Evolutionary conservation across 306 rosid species (phyloP).

Genomic region (Styphnolobium japonicum): DNA sequence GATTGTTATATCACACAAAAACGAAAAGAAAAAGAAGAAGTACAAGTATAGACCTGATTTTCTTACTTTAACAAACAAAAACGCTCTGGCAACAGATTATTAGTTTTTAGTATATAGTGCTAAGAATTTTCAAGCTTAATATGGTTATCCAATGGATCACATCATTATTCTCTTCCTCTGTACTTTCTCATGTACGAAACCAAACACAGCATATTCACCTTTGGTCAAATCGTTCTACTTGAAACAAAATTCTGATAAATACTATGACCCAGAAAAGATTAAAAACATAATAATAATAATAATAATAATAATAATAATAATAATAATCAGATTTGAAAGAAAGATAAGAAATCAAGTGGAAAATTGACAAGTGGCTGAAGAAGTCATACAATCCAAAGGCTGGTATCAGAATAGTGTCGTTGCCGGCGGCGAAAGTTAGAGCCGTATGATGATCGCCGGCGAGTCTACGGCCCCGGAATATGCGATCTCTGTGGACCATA

Average conservation of each 20-base stretch:
- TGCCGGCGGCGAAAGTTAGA: slow-evolving; percentile 57
- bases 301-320: too few species aligned
- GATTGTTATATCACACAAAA: neutral
- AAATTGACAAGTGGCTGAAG: neutral
- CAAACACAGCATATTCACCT: slow-evolving; percentile 6
- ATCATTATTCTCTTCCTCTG: neutral
- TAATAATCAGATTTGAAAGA: neutral
- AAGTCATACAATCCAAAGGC: slow-evolving; percentile 60
- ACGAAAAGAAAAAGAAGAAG: neutral
- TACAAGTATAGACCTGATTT: neutral
- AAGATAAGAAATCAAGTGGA: neutral
- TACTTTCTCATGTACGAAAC: neutral
- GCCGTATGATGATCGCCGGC: slow-evolving; percentile 31
- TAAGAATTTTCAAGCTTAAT: neutral
- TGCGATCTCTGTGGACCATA: slow-evolving; percentile 64
- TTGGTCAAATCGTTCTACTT: neutral
- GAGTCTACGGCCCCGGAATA: slow-evolving; percentile 58
- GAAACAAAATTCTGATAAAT: neutral
- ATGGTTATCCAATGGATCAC: neutral
- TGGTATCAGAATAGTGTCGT: slow-evolving; percentile 37
- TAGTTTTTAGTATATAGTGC: neutral
- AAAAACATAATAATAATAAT: too few species aligned
- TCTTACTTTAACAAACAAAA: neutral
- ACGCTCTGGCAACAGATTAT: neutral
- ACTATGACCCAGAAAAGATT: neutral